phyloP scores from a whole-genome alignment of 2,329 filamentous ascomycete species.

The Dothistroma pini region DNA sequence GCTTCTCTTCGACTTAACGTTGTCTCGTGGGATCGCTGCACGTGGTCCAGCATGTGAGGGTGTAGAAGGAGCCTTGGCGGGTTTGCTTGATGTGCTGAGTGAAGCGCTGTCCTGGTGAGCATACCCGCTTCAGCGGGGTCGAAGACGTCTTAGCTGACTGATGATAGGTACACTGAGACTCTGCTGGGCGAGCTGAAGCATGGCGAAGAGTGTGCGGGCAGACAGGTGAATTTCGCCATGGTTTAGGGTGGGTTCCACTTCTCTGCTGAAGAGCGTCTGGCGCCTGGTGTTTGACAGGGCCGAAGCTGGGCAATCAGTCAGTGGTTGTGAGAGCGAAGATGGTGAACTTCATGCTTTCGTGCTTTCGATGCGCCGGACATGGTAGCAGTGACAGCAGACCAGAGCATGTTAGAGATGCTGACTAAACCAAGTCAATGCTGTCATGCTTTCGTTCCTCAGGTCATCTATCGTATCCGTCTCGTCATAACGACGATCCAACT shows the following conservation, averaged over 20 bases:
- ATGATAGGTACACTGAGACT: constrained; percentile 17
- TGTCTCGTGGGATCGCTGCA: constrained; percentile 4
- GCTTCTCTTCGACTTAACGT: constrained; percentile 6
- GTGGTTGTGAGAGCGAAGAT: neutral
- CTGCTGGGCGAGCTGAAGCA: constrained; percentile 14
- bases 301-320: neutral
- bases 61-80: constrained; percentile 8
- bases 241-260: constrained; percentile 17
- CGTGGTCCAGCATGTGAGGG: constrained; percentile 1
- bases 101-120: constrained; percentile 1
- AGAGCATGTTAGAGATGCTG: neutral
- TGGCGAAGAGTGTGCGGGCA: constrained; percentile 12
- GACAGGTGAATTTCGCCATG: constrained; percentile 11
- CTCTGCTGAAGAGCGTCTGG: constrained; percentile 4
- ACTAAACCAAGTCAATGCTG: neutral
- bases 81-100: constrained; percentile 7
- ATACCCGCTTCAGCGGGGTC: neutral
- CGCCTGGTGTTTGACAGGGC: neutral
- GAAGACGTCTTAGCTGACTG: neutral
- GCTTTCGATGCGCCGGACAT: too few relatives aligned
- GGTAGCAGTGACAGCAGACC: neutral
- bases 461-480: neutral
- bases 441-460: neutral
- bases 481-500: neutral
- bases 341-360: too few relatives aligned